Conservation (phyloP, 352 stramenopile species). For the Globisporangium perplexum region DNA sequence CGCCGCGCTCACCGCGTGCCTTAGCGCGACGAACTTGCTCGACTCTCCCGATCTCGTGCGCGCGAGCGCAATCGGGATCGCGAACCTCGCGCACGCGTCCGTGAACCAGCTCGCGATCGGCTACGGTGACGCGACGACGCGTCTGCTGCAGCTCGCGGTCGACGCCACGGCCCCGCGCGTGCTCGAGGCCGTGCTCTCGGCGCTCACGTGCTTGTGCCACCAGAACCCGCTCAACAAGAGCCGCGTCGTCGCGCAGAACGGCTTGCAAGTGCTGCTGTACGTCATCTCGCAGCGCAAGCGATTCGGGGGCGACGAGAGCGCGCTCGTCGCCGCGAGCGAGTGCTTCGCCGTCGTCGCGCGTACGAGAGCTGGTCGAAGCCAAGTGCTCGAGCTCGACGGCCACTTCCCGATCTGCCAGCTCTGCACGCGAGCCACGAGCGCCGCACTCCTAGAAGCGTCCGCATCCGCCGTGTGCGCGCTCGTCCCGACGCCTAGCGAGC, state of each 20-base stretch:
- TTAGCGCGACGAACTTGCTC: conserved; percentile 27
- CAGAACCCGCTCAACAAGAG: conserved; percentile 62
- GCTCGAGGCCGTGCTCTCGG: conserved; percentile 37
- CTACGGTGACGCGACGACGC: conserved; percentile 59
- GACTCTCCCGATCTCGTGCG: conserved; percentile 27
- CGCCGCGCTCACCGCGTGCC: conserved; percentile 22
- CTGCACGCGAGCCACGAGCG: conserved; percentile 29
- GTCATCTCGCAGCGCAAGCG: conserved; percentile 31
- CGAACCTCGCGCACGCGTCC: conserved; percentile 58
- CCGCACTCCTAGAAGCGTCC: conserved; percentile 31
- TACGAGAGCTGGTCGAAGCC: conserved; percentile 34
- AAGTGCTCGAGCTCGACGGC: conserved; percentile 53
- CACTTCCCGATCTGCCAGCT: conserved; percentile 47
- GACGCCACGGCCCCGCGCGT: conserved; percentile 35
- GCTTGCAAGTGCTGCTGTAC: conserved; percentile 66
- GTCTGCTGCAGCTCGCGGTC: conserved; percentile 56
- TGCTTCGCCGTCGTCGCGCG: conserved; percentile 43
- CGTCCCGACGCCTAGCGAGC: conserved; percentile 35
- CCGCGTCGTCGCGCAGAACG: conserved; percentile 55
- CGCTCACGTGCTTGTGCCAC: conserved; percentile 54
- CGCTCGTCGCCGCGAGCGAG: conserved; percentile 44
- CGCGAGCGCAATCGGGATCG: conserved; percentile 46
- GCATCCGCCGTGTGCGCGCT: conserved; percentile 45
- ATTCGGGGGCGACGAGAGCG: conserved; percentile 24
- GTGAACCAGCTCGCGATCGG: conserved; percentile 75